Evolutionary conservation across 495 filamentous ascomycete genomes (phyloP).

Genomic region (Aspergillus panamensis): DNA sequence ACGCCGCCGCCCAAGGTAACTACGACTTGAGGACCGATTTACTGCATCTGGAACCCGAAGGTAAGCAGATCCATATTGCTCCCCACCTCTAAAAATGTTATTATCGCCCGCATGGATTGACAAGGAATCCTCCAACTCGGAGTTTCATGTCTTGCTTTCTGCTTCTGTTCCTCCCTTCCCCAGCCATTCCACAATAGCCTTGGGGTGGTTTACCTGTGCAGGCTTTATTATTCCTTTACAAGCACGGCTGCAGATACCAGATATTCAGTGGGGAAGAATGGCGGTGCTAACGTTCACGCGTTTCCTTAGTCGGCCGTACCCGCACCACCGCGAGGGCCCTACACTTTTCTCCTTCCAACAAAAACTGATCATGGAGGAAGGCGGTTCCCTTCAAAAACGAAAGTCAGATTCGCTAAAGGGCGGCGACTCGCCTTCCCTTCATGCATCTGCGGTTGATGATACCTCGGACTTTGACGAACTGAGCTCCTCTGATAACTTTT

Average conservation of each 20-base stretch:
- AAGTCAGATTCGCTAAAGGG: slow-evolving; percentile 25
- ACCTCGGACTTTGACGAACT: slow-evolving; percentile 30
- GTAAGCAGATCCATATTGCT: slow-evolving; percentile 10
- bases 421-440: slow-evolving; percentile 31
- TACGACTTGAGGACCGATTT: slow-evolving; percentile 2
- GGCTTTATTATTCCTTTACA: not conserved
- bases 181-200: not conserved
- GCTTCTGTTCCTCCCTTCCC: not conserved
- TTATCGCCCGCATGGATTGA: slow-evolving; percentile 1
- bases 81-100: slow-evolving; percentile 5
- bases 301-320: slow-evolving; percentile 43
- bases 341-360: slow-evolving; percentile 45
- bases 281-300: slow-evolving; percentile 45
- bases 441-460: slow-evolving; percentile 24
- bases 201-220: not conserved
- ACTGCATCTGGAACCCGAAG: slow-evolving; percentile 9
- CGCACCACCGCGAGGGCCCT: slow-evolving; percentile 37
- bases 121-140: slow-evolving; percentile 6
- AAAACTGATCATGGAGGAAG: slow-evolving; percentile 42
- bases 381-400: slow-evolving; percentile 24
- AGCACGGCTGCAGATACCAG: not conserved
- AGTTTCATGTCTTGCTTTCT: not conserved
- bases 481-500: slow-evolving; percentile 23
- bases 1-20: not conserved
- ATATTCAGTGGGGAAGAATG: slow-evolving; percentile 24